Evolutionary conservation across 2,329 filamentous ascomycete species (phyloP).

Genomic region (Verticillium alfalfae): DNA sequence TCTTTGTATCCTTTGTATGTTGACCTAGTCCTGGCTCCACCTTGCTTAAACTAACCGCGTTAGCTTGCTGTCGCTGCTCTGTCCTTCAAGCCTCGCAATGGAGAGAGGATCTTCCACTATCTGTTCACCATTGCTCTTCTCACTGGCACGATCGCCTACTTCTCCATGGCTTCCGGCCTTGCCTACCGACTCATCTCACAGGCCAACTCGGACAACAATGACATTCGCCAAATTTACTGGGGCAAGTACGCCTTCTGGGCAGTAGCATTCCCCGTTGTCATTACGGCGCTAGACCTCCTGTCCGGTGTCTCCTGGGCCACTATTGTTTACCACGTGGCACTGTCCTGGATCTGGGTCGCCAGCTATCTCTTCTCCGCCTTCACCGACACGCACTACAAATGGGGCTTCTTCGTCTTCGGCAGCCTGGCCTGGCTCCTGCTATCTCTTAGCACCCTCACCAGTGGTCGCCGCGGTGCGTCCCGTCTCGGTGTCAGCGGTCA

Average conservation of each 20-base stretch:
- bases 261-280: constrained; percentile 18
- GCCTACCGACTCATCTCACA: constrained; percentile 35
- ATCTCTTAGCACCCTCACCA: constrained; percentile 34
- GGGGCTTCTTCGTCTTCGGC: constrained; percentile 52
- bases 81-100: constrained; percentile 34
- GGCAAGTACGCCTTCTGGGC: constrained; percentile 52
- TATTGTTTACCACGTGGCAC: constrained; percentile 42
- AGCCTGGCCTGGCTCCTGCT: constrained; percentile 40
- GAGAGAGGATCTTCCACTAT: constrained; percentile 53
- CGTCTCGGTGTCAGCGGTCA: constrained; percentile 36
- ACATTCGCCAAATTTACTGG: constrained; percentile 46
- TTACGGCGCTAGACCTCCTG: background rate
- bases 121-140: constrained; percentile 44
- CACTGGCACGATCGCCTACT: constrained; percentile 45
- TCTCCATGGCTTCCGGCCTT: constrained; percentile 44
- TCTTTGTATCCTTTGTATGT: constrained; percentile 38
- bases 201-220: constrained; percentile 22
- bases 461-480: constrained; percentile 28
- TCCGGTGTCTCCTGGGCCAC: constrained; percentile 41
- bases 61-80: constrained; percentile 34
- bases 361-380: constrained; percentile 43
- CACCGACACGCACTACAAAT: constrained; percentile 46
- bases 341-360: constrained; percentile 47
- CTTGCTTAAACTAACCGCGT: background rate
- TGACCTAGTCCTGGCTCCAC: background rate